A percentile compares a stretch with the other conserved stretches of the same genome.
phyloP scores from a whole-genome alignment of 2,329 filamentous ascomycete genomes.

The Phialophora tarda region DNA sequence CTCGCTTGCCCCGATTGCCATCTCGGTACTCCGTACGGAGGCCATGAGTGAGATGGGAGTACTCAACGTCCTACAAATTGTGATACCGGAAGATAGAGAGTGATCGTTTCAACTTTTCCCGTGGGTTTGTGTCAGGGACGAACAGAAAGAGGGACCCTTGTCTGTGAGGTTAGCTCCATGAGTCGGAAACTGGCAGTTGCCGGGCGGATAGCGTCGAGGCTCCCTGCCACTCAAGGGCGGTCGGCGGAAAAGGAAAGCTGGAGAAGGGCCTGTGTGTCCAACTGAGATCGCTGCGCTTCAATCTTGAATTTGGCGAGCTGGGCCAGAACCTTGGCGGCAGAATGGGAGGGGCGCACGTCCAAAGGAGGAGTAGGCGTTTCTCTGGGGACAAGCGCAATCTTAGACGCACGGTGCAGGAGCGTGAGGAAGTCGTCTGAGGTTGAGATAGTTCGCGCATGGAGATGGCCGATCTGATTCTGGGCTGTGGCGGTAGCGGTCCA shows the following conservation, averaged over 20 bases:
- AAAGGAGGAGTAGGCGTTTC: background rate
- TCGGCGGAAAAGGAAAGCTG: background rate
- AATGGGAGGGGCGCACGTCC: background rate
- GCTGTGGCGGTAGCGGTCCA: conserved; percentile 1
- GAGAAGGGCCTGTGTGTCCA: background rate
- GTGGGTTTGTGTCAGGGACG: conserved; percentile 26
- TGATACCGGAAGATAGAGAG: conserved; percentile 31
- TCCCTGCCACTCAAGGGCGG: background rate
- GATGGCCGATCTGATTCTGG: background rate
- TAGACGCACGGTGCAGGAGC: conserved; percentile 16
- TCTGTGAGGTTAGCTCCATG: conserved; percentile 4
- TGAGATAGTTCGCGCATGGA: background rate
- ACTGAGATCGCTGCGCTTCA: conserved; percentile 2
- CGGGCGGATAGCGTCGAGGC: background rate
- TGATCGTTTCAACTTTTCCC: conserved; percentile 29
- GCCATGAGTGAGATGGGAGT: conserved; percentile 1
- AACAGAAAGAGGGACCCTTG: conserved; percentile 2
- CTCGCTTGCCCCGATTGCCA: conserved; percentile 14
- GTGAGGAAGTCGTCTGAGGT: conserved; percentile 17
- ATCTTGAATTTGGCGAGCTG: conserved; percentile 7
- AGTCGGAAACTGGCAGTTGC: conserved; percentile 16
- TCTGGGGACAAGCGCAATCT: conserved; percentile 15
- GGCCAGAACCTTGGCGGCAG: conserved; percentile 3
- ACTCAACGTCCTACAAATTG: conserved; percentile 30
- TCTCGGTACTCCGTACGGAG: conserved; percentile 22